phyloP scores from a whole-genome alignment of 139 green algal genomes.

The Parachlorella kessleri region DNA sequence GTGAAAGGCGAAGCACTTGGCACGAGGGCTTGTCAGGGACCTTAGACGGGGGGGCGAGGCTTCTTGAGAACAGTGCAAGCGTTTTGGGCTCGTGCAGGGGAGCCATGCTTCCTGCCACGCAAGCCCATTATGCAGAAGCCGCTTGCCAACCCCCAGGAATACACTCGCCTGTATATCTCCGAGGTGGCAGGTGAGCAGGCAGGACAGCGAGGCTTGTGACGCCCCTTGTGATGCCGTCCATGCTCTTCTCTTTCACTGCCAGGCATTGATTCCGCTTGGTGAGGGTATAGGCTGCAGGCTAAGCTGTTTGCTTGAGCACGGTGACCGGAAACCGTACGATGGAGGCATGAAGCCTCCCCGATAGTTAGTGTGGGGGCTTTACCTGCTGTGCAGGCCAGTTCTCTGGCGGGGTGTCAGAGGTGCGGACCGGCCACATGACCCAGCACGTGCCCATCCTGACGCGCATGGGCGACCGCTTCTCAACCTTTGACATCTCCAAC shows the following conservation, averaged over 20 bases:
- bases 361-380: too few relatives aligned
- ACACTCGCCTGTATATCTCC: constrained; percentile 63
- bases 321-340: too few relatives aligned
- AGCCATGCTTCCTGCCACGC: constrained; percentile 71
- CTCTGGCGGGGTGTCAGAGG: constrained; percentile 47
- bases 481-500: constrained; percentile 61
- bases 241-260: too few relatives aligned
- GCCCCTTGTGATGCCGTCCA: too few relatives aligned
- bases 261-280: too few relatives aligned
- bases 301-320: too few relatives aligned
- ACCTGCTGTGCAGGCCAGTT: constrained; percentile 36
- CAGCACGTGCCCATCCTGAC: constrained; percentile 52
- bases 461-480: constrained; percentile 70
- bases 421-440: constrained; percentile 64
- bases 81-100: constrained; percentile 37
- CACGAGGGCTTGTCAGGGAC: too few relatives aligned
- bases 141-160: constrained; percentile 56
- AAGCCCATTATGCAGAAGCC: constrained; percentile 35
- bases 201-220: too few relatives aligned
- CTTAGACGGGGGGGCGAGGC: not conserved
- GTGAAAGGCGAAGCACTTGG: too few relatives aligned
- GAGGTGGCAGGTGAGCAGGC: constrained; percentile 37
- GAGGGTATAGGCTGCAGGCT: too few relatives aligned
- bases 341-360: too few relatives aligned
- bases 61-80: not conserved